phyloP scores from a whole-genome alignment of 1,284 basidiomycete species.

The Abortiporus biennis region DNA sequence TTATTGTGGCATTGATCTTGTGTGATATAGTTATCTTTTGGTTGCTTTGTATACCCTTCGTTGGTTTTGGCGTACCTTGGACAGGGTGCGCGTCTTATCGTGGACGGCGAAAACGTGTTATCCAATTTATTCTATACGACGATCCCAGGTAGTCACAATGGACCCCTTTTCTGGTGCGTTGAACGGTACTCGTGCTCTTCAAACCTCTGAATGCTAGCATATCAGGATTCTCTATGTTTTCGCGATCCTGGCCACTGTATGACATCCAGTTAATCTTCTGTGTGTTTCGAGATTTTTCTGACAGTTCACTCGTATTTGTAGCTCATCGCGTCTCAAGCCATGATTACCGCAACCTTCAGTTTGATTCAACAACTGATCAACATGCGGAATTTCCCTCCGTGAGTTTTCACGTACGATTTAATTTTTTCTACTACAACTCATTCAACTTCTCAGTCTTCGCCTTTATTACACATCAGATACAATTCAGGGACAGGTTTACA shows the following conservation, averaged over 20 bases:
- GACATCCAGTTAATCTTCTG: constrained; percentile 16
- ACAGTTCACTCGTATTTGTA: constrained; percentile 19
- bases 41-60: constrained; percentile 49
- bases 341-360: constrained; percentile 67
- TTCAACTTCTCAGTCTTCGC: constrained; percentile 30
- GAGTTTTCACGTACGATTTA: constrained; percentile 6
- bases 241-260: constrained; percentile 56
- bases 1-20: background rate
- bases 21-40: constrained; percentile 41
- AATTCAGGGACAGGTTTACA: constrained; percentile 59
- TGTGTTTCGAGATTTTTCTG: background rate
- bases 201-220: background rate
- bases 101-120: constrained; percentile 41
- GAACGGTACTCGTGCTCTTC: background rate
- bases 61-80: constrained; percentile 64
- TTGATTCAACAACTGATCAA: constrained; percentile 60
- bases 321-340: constrained; percentile 57
- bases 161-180: constrained; percentile 47
- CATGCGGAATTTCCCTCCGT: constrained; percentile 50
- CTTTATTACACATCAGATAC: constrained; percentile 57
- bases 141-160: constrained; percentile 50
- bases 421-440: background rate
- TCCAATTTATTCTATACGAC: constrained; percentile 56
- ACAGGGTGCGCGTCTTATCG: constrained; percentile 58
- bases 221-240: constrained; percentile 54